Evolutionary conservation across 768 basidiomycete species (phyloP), one percentile per base, ranked within the genome.

Genomic region (Hygrocybe punicea): DNA sequence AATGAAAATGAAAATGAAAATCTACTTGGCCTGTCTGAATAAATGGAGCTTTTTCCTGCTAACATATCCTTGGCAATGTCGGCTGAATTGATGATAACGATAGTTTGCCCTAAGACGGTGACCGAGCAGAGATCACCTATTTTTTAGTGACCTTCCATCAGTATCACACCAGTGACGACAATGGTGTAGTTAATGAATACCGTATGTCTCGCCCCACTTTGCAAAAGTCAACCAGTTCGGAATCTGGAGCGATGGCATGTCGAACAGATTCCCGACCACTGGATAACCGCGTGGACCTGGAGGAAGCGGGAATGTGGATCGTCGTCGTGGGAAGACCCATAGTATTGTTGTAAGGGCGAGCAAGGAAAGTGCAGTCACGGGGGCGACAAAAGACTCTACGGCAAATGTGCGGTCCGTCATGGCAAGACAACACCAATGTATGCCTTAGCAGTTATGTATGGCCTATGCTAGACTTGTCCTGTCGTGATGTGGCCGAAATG

Each of bases 11-110:
- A n/a, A n/a, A n/a, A n/a, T n/a, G n/a, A n/a, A 42, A n/a, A 76
- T 29, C 4, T 71, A 16, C 57, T 62, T 3, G 73, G 73, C 2
- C 74, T 64, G 19, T 66, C 69, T 14, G 69, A 68, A 57, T 74
- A 75, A 3, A 67, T 67, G 2, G 60, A 60, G 2, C 68, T 67
- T 14, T 72, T 69, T 37, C 71, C 70, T 17, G 76, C 73, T 14
- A 78, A 62, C 9, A 80, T 64, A 9, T 80, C 79, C 44, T 61
- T 53, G 29, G 42, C 53, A 2, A 67, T 60, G 51, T 69, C 42
- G 37, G 65, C 50, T 24, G 66, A 63, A 46, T 69, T 71, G 23
- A 71, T 52, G n/a, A 71, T 49, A 10, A 71, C 55, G 36, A 70
- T 61, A n/a, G 57, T 57, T 23, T 61, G 53, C 6, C 70, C 69